phyloP scores from a whole-genome alignment of 768 basidiomycete species.

The Suillus ampliporus region DNA sequence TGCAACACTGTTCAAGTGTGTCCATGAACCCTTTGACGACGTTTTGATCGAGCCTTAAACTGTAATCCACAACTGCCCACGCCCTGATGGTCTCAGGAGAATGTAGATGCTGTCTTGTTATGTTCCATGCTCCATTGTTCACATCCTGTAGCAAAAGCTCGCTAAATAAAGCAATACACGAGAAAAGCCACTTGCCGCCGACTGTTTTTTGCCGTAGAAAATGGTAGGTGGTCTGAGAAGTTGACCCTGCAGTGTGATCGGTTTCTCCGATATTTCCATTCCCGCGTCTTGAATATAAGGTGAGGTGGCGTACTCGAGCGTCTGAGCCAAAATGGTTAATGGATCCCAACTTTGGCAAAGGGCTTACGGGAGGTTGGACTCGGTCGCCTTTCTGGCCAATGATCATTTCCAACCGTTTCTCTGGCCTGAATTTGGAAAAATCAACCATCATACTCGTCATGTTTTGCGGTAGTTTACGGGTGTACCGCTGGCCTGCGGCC shows the following conservation, averaged over 20 bases:
- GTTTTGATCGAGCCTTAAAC: slow-evolving; percentile 11
- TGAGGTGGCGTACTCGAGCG: slow-evolving; percentile 46
- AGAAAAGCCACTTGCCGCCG: not conserved
- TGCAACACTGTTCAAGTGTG: slow-evolving; percentile 34
- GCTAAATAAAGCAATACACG: not conserved
- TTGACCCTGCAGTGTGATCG: slow-evolving; percentile 43
- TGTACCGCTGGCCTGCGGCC: slow-evolving; percentile 55
- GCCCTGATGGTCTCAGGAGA: slow-evolving; percentile 29
- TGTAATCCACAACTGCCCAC: slow-evolving; percentile 48
- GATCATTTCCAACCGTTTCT: slow-evolving; percentile 47
- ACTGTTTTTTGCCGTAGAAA: slow-evolving; percentile 26
- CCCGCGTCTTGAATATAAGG: slow-evolving; percentile 49
- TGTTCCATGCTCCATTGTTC: slow-evolving; percentile 45
- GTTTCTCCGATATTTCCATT: slow-evolving; percentile 39
- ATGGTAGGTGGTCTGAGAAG: slow-evolving; percentile 42
- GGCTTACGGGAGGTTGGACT: slow-evolving; percentile 27
- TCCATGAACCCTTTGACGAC: slow-evolving; percentile 24
- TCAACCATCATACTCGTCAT: slow-evolving; percentile 47
- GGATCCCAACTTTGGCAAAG: not conserved
- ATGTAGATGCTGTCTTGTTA: slow-evolving; percentile 33
- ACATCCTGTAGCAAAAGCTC: slow-evolving; percentile 22
- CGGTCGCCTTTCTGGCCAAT: slow-evolving; percentile 30
- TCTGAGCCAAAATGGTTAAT: slow-evolving; percentile 21
- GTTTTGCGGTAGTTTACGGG: slow-evolving; percentile 47
- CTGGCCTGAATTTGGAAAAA: slow-evolving; percentile 55